Conservation (phyloP, 108 stramenopile genomes). For the Nitzschia sp. region DNA sequence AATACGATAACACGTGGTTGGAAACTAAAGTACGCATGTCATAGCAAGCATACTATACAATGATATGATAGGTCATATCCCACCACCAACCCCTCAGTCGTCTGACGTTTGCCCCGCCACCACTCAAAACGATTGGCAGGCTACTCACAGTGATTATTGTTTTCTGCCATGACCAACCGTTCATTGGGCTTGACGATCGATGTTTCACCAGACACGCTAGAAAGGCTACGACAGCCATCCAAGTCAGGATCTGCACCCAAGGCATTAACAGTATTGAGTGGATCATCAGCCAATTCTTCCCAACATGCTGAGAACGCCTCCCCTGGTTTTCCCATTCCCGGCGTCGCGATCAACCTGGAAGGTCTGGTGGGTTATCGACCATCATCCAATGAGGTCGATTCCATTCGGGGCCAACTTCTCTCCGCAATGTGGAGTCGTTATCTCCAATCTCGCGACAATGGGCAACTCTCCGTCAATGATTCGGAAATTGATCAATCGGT, state of each 20-base stretch:
- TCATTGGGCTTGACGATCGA: constrained; percentile 14
- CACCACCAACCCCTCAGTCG: too few relatives aligned
- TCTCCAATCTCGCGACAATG: neutral
- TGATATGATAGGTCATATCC: too few relatives aligned
- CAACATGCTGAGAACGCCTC: neutral
- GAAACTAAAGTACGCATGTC: too few relatives aligned
- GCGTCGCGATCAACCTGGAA: constrained; percentile 28
- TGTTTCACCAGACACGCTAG: neutral
- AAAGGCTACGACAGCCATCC: constrained; percentile 3
- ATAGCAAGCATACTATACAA: too few relatives aligned
- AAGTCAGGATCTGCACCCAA: too few relatives aligned
- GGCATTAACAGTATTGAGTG: too few relatives aligned
- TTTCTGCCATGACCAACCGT: neutral
- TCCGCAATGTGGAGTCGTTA: constrained; percentile 40
- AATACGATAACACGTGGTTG: too few relatives aligned
- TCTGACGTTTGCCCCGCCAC: too few relatives aligned
- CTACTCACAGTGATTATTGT: too few relatives aligned
- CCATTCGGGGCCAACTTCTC: constrained; percentile 20
- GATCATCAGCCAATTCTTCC: neutral
- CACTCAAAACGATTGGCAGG: too few relatives aligned
- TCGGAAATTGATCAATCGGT: neutral
- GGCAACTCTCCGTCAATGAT: neutral
- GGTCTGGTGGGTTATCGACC: constrained; percentile 37
- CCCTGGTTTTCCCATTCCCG: constrained; percentile 12
- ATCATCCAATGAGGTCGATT: constrained; percentile 14